Conservation (phyloP, 768 basidiomycete species). For the Suillus lakei region DNA sequence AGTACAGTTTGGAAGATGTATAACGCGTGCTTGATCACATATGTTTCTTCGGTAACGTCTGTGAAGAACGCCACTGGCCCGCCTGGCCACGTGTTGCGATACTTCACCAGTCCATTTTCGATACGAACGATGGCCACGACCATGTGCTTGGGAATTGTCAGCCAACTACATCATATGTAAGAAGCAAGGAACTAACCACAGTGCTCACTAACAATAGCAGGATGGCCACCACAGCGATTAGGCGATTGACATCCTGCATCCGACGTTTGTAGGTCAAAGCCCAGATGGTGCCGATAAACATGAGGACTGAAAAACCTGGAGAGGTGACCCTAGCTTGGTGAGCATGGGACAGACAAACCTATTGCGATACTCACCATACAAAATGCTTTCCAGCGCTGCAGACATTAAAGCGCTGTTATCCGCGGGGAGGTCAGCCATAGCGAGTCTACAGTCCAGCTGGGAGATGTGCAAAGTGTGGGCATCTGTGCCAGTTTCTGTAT, state of each 20-base stretch:
- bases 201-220: constrained; percentile 28
- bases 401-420: background rate
- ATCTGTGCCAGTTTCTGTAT: background rate
- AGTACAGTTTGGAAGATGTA: background rate
- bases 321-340: background rate
- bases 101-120: background rate
- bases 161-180: background rate
- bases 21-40: background rate
- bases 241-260: constrained; percentile 12
- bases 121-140: background rate
- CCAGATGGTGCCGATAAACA: background rate
- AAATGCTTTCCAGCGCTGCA: background rate
- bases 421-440: background rate
- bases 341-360: background rate
- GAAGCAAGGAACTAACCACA: constrained; percentile 9
- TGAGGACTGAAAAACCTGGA: background rate
- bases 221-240: constrained; percentile 19
- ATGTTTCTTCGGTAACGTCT: background rate
- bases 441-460: background rate
- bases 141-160: background rate
- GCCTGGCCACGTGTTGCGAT: background rate
- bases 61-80: background rate
- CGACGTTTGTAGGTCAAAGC: background rate
- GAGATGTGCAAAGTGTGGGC: background rate
- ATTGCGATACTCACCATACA: background rate